Percentiles rank a stretch among this genome's conserved stretches.
Conservation (phyloP, 2,329 filamentous ascomycete genomes). For the Colletotrichum magnum region DNA sequence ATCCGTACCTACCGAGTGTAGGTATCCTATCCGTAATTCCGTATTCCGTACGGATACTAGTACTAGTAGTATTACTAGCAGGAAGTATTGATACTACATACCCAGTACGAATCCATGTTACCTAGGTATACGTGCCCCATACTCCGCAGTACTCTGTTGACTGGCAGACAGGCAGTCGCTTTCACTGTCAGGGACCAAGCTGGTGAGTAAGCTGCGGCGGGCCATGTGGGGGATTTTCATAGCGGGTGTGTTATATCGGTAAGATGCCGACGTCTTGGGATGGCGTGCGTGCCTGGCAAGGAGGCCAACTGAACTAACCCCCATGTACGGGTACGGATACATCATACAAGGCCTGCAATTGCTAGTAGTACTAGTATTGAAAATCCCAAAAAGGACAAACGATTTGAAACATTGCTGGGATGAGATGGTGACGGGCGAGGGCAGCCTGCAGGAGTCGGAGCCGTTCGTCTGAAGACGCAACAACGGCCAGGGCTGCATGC, state of each 20-base stretch:
- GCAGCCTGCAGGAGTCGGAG: conserved; percentile 13
- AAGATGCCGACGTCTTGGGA: conserved; percentile 18
- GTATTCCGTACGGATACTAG: too few relatives aligned
- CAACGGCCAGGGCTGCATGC: conserved; percentile 6
- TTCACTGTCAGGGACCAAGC: background rate
- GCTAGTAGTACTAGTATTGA: background rate
- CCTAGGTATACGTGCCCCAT: too few relatives aligned
- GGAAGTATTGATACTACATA: too few relatives aligned
- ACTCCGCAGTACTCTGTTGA: too few relatives aligned
- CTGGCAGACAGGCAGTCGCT: too few relatives aligned
- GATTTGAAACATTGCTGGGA: conserved; percentile 21
- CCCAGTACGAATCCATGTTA: too few relatives aligned
- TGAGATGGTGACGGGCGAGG: conserved; percentile 3
- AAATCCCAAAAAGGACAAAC: conserved; percentile 10
- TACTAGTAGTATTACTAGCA: too few relatives aligned
- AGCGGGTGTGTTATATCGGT: conserved; percentile 13
- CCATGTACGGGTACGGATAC: background rate
- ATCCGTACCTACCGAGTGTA: too few relatives aligned
- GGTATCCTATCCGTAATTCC: too few relatives aligned
- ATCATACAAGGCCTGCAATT: too few relatives aligned
- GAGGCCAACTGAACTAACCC: too few relatives aligned
- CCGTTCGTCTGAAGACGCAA: conserved; percentile 24
- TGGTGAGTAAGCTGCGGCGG: conserved; percentile 14
- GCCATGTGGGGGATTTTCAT: conserved; percentile 25
- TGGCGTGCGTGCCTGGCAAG: background rate